Conservation (phyloP, 176 grass and related monocot genomes). For the Zoysia pacifica region DNA sequence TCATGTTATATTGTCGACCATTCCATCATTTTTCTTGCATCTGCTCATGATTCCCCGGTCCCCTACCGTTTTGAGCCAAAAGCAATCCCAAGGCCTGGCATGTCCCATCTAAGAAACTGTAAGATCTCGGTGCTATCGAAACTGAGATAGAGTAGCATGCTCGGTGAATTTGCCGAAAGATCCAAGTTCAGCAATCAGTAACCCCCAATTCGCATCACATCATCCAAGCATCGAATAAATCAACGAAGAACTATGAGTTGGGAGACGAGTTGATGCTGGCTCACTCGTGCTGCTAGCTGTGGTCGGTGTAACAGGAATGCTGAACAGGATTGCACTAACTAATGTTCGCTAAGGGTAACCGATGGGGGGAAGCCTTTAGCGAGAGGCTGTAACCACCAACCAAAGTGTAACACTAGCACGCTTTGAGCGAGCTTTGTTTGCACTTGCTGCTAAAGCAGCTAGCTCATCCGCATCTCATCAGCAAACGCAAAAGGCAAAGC, state of each 20-base stretch:
- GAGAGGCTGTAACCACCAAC: slow-evolving; percentile 28
- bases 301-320: not conserved
- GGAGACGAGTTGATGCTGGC: not conserved
- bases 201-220: too few relatives aligned
- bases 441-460: slow-evolving; percentile 40
- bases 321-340: not conserved
- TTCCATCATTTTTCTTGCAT: slow-evolving; percentile 43
- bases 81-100: not conserved
- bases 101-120: not conserved
- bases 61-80: not conserved
- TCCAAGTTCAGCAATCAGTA: too few relatives aligned
- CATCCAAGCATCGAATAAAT: not conserved
- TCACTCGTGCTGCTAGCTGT: not conserved
- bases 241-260: not conserved
- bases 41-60: slow-evolving; percentile 27
- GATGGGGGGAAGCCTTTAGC: not conserved
- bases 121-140: not conserved
- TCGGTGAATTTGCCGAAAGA: not conserved
- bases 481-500: slow-evolving; percentile 36
- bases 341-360: slow-evolving; percentile 12
- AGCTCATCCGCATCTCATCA: slow-evolving; percentile 4
- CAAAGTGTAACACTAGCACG: slow-evolving; percentile 30
- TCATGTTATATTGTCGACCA: slow-evolving; percentile 31
- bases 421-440: slow-evolving; percentile 47
- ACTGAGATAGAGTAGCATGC: not conserved